Evolutionary conservation across 2,329 filamentous ascomycete species (phyloP), one percentile per base, ranked within the genome.

Genomic region (Aspergillus eucalypticola): DNA sequence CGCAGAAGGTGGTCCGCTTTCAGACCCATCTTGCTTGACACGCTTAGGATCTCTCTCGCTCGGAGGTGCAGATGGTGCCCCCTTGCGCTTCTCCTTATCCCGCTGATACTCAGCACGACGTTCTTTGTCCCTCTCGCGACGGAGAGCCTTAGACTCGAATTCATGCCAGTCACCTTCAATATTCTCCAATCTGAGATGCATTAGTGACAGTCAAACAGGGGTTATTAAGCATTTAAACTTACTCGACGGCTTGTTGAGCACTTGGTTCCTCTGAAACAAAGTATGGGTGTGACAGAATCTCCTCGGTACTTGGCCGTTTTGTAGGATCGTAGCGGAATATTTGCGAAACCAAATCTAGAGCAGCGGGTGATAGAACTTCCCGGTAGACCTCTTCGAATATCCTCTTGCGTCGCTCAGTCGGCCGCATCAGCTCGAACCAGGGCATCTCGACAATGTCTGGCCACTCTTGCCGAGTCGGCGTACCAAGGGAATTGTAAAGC

Each of bases 91-190:
- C 65, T 83, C 82, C 64, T 78, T 79, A 59, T 81, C 78, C 64
- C 78, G 78, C 62, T 77, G 75, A 32, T 78, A 72, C 60, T 80
- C 78, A 58, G 71, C 77, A 49, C 79, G 77, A 56, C 83, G 76
- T 68, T 87, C 85, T 63, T 83, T 82, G 61, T 88, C 86, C 59
- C 92, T 94, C 75, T 97, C 93, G 67, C 95, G 95, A 32, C 95
- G 85, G 25, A 96, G 82, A 15, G 92, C 93, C 79, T 99, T 99
- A 58, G 92, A 96, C 79, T 99, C 95, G 70, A 98, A 96, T 74
- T 99, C 95, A 73, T 99, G 95, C 95, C 95, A 99, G 69, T 99
- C 95, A 21, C 95, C 95, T 68, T 95, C 87, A 29, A 99, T 84
- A 52, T 88, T 82, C 61, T 89, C 87, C 53, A 99, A 84, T 70